Base-by-base conservation (phyloP, 306 rosid species). In the Gastrolobium bilobum region DNA sequence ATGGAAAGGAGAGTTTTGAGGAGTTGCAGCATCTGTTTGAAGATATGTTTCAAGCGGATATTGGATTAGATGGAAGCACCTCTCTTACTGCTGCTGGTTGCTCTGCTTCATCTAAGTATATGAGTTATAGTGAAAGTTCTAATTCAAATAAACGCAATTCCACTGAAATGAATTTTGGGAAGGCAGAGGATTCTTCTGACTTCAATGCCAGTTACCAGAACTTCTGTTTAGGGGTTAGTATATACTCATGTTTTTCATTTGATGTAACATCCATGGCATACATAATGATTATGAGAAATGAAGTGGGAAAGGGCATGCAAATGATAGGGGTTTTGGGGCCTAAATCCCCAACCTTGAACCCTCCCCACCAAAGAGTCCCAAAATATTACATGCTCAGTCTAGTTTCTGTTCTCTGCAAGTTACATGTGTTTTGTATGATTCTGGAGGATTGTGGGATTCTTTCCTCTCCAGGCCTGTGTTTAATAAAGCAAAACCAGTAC, bases 191-290 rank as follows among this genome's bases (percentile, higher is more conserved):
- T 39, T 76, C 91, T 33, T 81, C 81, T 14, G 83, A 56, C 72
- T 88, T 88, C 30, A 77, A 66, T 7, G 15, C 83, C 33, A 79
- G 77, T 65, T 70, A 79, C 67, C 91, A 81, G 66, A 80, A 35
- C 62, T 96, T 93, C 81, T 88, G 93, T 75, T 63, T 90, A 40
- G 98, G 98, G 98, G 99, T 95, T 46, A 84, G 99, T 85, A 68
- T 67, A 77, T 20, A 37, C 64, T 44, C 26, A 29, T 20, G 4
- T 10, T 39, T 62, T 77, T 47, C 43, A 33, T 51, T 78, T 46
- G 2, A 39, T 31, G 6, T 20, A 11, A 1, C 81, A 67, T 81
- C 47, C 57, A 76, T 75, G 64, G 6, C 75, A 75, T 64, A 8
- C 60, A 47, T 37, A 42, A 62, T 69, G 70, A 79, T 38, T 10